A percentile compares a stretch with the other conserved stretches of the same genome.
Conservation (phyloP, 352 stramenopile species). For the Globisporangium okanoganense region DNA sequence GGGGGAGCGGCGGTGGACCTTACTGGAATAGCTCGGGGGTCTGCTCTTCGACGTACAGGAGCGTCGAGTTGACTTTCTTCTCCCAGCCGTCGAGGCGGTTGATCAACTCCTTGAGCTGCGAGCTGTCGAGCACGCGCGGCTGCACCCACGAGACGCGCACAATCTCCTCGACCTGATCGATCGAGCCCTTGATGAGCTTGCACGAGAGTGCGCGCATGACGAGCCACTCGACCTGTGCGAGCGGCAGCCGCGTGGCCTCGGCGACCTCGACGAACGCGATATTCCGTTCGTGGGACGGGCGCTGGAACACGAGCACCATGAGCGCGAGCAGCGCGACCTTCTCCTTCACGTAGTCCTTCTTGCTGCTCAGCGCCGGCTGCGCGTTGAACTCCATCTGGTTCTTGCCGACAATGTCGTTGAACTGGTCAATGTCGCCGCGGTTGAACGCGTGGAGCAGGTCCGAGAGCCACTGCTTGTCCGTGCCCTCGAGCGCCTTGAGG, state of each 20-base stretch:
- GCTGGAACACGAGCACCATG: constrained; percentile 97
- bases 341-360: constrained; percentile 95
- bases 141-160: constrained; percentile 96
- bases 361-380: constrained; percentile 93
- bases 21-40: constrained; percentile 87
- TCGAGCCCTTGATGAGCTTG: constrained; percentile 93
- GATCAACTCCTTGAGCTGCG: constrained; percentile 74
- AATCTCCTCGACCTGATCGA: constrained; percentile 91
- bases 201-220: constrained; percentile 97
- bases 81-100: constrained; percentile 67
- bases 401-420: constrained; percentile 83
- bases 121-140: constrained; percentile 78
- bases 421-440: constrained; percentile 94
- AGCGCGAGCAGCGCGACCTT: constrained; percentile 97
- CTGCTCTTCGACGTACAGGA: constrained; percentile 85
- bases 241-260: constrained; percentile 69
- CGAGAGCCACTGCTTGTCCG: constrained; percentile 92
- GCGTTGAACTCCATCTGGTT: constrained; percentile 81
- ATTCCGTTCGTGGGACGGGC: constrained; percentile 90
- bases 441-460: constrained; percentile 94
- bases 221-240: constrained; percentile 97
- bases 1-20: background rate
- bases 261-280: constrained; percentile 95
- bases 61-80: constrained; percentile 81
- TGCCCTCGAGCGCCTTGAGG: constrained; percentile 86